A percentile compares a stretch with the other conserved stretches of the same genome.
These are phyloP conservation scores for Acanthamoeba rhysodes DNA, from an alignment of 208 protist species.

Conservation along the genomic window DNA sequence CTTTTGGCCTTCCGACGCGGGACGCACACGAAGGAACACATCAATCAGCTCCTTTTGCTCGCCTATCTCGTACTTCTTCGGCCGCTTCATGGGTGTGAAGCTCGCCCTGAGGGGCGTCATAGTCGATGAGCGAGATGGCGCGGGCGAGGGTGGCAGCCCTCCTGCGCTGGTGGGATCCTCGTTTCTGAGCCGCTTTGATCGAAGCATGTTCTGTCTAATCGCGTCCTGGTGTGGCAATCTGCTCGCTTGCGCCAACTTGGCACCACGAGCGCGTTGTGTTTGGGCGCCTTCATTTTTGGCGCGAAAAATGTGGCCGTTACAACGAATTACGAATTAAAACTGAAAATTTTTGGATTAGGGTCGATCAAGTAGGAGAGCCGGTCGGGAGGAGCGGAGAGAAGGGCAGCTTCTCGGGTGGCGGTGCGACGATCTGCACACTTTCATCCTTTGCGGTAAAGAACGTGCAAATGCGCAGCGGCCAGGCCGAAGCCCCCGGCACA, in stretches of 20 bases:
- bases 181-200: neutral
- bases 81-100: constrained; percentile 43
- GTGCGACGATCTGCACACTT: too few relatives aligned
- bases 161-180: neutral
- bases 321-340: too few relatives aligned
- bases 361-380: too few relatives aligned
- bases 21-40: constrained; percentile 36
- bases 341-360: neutral
- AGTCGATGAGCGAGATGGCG: neutral
- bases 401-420: too few relatives aligned
- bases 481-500: too few relatives aligned
- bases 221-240: neutral
- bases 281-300: too few relatives aligned
- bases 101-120: constrained; percentile 11
- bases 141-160: neutral
- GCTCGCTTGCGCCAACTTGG: neutral
- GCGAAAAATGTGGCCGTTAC: too few relatives aligned
- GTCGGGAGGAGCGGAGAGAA: too few relatives aligned
- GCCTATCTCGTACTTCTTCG: constrained; percentile 36
- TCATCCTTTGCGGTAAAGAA: too few relatives aligned
- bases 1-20: neutral
- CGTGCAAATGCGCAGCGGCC: too few relatives aligned
- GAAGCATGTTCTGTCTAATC: neutral
- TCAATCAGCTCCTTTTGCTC: constrained; percentile 55
- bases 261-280: neutral